These are phyloP conservation scores for Tetradesmus obliquus DNA, from an alignment of 139 green algal genomes.

Conservation along the genomic window DNA sequence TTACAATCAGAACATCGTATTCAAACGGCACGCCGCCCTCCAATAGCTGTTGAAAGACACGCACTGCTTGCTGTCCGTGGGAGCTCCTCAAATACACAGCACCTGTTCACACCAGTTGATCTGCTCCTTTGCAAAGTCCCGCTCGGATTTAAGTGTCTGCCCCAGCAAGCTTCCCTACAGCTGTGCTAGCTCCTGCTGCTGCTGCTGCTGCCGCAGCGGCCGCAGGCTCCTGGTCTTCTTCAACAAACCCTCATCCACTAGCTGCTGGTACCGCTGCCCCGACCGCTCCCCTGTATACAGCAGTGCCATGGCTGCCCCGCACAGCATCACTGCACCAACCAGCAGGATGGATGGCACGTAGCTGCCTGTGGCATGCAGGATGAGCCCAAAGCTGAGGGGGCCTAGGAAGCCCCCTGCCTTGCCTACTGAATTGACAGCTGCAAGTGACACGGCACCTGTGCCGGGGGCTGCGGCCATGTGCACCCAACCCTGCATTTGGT, in stretches of 20 bases:
- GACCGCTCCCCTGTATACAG: background rate
- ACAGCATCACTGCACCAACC: slow-evolving; percentile 3
- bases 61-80: too few species aligned
- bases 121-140: too few species aligned
- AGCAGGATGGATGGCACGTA: slow-evolving; percentile 34
- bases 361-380: slow-evolving; percentile 38
- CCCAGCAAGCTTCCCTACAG: background rate
- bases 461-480: slow-evolving; percentile 29
- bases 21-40: too few species aligned
- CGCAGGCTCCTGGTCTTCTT: background rate
- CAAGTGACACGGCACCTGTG: slow-evolving; percentile 9
- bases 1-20: too few species aligned
- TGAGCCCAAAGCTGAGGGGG: slow-evolving; percentile 22
- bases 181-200: background rate
- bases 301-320: slow-evolving; percentile 11
- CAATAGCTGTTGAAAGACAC: too few species aligned
- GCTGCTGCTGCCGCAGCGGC: background rate
- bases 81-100: too few species aligned
- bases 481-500: slow-evolving; percentile 11
- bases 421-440: slow-evolving; percentile 42
- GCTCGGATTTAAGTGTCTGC: too few species aligned
- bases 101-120: too few species aligned
- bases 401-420: slow-evolving; percentile 38
- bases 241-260: background rate
- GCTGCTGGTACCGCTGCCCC: background rate